phyloP scores from a whole-genome alignment of 106 monocot species.

The Triglochin maritima region DNA sequence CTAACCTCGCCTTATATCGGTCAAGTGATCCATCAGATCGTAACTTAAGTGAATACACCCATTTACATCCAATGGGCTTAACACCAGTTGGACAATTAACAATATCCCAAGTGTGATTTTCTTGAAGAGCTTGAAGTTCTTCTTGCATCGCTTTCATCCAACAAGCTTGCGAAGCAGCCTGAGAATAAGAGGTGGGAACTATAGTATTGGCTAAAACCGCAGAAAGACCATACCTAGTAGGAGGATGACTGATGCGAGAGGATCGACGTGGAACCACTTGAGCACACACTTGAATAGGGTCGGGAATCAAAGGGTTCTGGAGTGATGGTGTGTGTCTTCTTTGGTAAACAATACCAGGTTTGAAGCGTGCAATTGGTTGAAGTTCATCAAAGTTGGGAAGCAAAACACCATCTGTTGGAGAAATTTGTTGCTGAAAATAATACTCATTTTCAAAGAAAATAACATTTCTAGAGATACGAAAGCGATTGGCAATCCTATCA shows the following conservation, averaged over 20 bases:
- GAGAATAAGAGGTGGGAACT: not conserved
- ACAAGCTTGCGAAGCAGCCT: not conserved
- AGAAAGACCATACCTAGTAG: not conserved
- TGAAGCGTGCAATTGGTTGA: not conserved
- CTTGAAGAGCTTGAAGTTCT: not conserved
- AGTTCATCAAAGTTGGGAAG: slow-evolving; percentile 3
- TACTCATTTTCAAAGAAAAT: slow-evolving; percentile 7
- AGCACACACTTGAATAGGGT: too few species aligned
- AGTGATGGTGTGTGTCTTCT: not conserved
- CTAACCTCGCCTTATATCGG: not conserved
- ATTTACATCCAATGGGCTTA: slow-evolving; percentile 1
- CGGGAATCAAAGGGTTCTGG: too few species aligned
- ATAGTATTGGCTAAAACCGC: not conserved
- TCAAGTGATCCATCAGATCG: not conserved
- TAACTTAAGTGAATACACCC: not conserved
- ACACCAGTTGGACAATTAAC: not conserved
- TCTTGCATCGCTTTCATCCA: not conserved
- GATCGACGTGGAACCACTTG: not conserved
- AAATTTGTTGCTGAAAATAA: slow-evolving; percentile 5
- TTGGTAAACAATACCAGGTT: not conserved
- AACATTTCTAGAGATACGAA: too few species aligned
- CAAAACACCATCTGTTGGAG: not conserved
- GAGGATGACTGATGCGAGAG: not conserved
- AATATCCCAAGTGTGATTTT: not conserved
- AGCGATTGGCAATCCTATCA: too few species aligned